A percentile compares a stretch with the other conserved stretches of the same genome.
Conservation (phyloP, 2,329 filamentous ascomycete genomes). For the Pochonia chlamydosporia region DNA sequence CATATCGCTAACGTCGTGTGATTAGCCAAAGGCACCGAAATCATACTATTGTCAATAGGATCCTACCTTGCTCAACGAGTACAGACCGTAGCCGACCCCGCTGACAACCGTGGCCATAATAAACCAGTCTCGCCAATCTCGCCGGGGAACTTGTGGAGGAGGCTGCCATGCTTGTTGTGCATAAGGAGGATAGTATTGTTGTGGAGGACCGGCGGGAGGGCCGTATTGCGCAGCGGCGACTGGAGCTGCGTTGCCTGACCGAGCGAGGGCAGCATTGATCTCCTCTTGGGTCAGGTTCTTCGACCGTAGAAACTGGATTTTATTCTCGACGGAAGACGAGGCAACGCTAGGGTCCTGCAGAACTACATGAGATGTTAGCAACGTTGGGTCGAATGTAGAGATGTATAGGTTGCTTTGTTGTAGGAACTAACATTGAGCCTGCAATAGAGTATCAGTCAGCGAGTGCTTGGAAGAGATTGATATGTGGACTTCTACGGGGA, state of each 20-base stretch:
- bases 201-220: conserved; percentile 36
- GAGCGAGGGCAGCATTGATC: conserved; percentile 75
- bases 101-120: conserved; percentile 97
- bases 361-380: conserved; percentile 45
- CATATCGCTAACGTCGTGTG: conserved; percentile 61
- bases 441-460: conserved; percentile 6
- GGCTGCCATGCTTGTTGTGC: conserved; percentile 53
- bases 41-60: background rate
- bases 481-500: background rate
- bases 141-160: conserved; percentile 58
- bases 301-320: conserved; percentile 85
- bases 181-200: conserved; percentile 42
- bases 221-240: conserved; percentile 36
- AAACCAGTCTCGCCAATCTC: conserved; percentile 99
- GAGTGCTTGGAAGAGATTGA: background rate
- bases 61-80: conserved; percentile 74
- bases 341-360: conserved; percentile 91
- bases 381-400: background rate
- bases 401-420: background rate
- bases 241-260: conserved; percentile 53
- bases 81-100: conserved; percentile 83
- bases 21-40: background rate
- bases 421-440: conserved; percentile 37
- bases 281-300: conserved; percentile 98
- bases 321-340: conserved; percentile 84